Percentiles rank a stretch among this genome's conserved stretches.
Evolutionary conservation across 176 grass and related monocot genomes (phyloP).

Genomic region (Ananas comosus): DNA sequence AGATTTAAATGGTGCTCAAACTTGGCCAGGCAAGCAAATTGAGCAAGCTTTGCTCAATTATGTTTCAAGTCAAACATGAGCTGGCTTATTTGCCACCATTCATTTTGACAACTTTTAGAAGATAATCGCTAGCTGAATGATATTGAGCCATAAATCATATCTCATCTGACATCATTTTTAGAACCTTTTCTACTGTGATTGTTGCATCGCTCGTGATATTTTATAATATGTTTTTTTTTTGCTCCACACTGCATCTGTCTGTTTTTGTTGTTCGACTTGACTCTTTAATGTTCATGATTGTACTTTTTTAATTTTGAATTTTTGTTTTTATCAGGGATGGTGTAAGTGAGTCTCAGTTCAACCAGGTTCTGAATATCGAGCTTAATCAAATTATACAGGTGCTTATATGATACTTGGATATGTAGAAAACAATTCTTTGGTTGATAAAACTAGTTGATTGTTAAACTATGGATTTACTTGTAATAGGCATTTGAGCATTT

Average conservation of each 20-base stretch:
- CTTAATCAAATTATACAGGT: slow-evolving; percentile 49
- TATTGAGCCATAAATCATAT: too few relatives aligned
- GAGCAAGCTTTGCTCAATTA: neutral
- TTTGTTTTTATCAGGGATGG: slow-evolving; percentile 35
- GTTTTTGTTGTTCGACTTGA: too few relatives aligned
- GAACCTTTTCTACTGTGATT: too few relatives aligned
- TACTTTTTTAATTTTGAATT: neutral
- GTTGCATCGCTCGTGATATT: too few relatives aligned
- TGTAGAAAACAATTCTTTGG: neutral
- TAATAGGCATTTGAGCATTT: slow-evolving; percentile 43
- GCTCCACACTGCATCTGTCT: too few relatives aligned
- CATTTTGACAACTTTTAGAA: neutral
- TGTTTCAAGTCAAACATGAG: neutral
- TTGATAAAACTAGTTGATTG: neutral
- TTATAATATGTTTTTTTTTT: too few relatives aligned
- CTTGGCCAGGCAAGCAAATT: neutral
- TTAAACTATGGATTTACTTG: neutral
- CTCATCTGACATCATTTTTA: too few relatives aligned
- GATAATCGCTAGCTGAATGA: neutral
- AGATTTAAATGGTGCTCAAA: neutral
- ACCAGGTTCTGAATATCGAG: slow-evolving; percentile 44
- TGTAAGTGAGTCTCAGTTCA: slow-evolving; percentile 53
- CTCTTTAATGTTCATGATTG: neutral
- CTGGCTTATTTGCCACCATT: neutral
- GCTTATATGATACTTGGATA: slow-evolving; percentile 8